These are phyloP conservation scores for Austroboletus festivus DNA, from an alignment of 768 basidiomycete genomes.

Conservation along the genomic window DNA sequence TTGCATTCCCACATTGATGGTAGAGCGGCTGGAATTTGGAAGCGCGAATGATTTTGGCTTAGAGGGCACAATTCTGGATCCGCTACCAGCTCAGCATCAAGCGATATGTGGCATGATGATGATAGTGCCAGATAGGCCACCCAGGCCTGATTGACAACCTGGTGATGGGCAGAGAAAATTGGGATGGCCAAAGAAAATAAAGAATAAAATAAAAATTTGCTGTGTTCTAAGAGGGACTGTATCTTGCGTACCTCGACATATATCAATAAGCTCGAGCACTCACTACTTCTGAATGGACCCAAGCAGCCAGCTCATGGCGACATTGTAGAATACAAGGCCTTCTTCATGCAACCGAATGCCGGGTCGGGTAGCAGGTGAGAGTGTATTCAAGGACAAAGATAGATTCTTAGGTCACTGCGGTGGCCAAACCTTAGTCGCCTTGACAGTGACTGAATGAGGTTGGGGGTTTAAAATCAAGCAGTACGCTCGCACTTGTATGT, in stretches of 20 bases:
- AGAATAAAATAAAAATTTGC: too few relatives aligned
- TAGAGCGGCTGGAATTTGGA: constrained; percentile 17
- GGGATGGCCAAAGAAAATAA: too few relatives aligned
- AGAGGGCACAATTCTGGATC: background rate
- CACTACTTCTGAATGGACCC: constrained; percentile 1
- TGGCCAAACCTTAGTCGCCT: background rate
- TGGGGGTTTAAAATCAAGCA: too few relatives aligned
- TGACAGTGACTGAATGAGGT: background rate
- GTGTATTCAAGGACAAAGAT: background rate
- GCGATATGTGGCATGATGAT: background rate
- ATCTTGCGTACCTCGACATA: background rate
- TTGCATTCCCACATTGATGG: constrained; percentile 2
- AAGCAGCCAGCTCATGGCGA: background rate
- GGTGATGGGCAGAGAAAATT: background rate
- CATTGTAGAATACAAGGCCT: constrained; percentile 22
- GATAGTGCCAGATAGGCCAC: too few relatives aligned
- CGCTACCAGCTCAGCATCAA: background rate
- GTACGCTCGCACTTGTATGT: too few relatives aligned
- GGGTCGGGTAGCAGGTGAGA: background rate
- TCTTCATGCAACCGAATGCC: constrained; percentile 4
- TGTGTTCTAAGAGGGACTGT: background rate
- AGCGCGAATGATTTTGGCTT: background rate
- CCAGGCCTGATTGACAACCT: background rate
- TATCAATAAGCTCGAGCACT: background rate
- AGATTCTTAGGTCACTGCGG: background rate